These are phyloP conservation scores for Tagetes erecta DNA, from an alignment of 129 eudicot species.

Conservation along the genomic window DNA sequence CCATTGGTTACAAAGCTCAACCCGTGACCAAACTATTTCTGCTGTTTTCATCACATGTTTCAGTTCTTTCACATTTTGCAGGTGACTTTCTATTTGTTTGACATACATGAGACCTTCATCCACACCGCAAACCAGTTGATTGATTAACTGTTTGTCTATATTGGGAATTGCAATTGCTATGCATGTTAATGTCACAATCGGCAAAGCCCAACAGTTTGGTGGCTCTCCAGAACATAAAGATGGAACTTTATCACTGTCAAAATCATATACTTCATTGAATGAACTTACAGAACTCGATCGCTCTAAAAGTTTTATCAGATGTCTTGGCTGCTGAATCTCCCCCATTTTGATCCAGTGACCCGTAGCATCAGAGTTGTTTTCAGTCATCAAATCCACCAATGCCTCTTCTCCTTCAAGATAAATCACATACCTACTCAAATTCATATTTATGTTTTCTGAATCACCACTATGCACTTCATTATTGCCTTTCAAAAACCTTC, in stretches of 20 bases:
- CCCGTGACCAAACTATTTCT: conserved; percentile 63
- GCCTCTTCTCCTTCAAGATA: conserved; percentile 80
- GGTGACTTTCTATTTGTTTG: conserved; percentile 41
- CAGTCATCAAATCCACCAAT: conserved; percentile 52
- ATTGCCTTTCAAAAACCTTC: conserved; percentile 14
- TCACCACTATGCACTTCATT: conserved; percentile 23
- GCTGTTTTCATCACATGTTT: conserved; percentile 54
- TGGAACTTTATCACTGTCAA: conserved; percentile 49
- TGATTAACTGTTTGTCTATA: conserved; percentile 23
- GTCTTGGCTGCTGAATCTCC: conserved; percentile 48
- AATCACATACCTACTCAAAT: conserved; percentile 51
- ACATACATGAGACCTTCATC: conserved; percentile 53
- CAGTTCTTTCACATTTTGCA: conserved; percentile 35
- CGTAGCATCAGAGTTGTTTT: conserved; percentile 43
- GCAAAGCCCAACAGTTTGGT: conserved; percentile 78
- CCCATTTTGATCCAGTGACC: conserved; percentile 57
- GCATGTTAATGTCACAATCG: conserved; percentile 64
- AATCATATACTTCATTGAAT: conserved; percentile 45
- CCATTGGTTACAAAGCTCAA: conserved; percentile 70
- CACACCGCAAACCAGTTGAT: conserved; percentile 47
- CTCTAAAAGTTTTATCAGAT: conserved; percentile 49
- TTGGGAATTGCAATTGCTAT: conserved; percentile 55
- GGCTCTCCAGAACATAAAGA: conserved; percentile 47
- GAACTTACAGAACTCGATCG: conserved; percentile 21
- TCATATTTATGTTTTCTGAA: conserved; percentile 9